Conservation (phyloP, 371 early-diverging fungal genomes). For the Basidiobolus meristosporus region DNA sequence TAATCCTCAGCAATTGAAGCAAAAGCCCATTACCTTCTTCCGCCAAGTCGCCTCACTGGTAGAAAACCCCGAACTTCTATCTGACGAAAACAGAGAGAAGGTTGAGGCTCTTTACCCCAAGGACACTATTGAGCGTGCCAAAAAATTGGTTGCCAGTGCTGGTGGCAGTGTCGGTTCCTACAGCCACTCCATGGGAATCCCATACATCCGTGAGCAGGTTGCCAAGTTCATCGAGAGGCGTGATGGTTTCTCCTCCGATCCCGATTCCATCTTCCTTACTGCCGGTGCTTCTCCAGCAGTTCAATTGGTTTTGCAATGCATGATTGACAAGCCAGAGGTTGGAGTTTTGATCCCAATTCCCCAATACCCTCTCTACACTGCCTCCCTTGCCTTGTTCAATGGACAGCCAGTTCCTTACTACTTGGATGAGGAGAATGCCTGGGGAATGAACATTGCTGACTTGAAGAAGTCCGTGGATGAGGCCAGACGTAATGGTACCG, state of each 20-base stretch:
- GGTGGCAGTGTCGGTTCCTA: slow-evolving; percentile 80
- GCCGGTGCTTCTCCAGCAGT: slow-evolving; percentile 83
- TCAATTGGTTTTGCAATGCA: slow-evolving; percentile 62
- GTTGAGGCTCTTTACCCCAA: slow-evolving; percentile 43
- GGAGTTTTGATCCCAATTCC: slow-evolving; percentile 97
- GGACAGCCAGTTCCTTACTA: slow-evolving; percentile 82
- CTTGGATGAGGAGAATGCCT: slow-evolving; percentile 64
- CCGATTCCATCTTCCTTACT: slow-evolving; percentile 78
- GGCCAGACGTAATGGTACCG: slow-evolving; percentile 46
- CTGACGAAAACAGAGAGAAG: slow-evolving; percentile 22
- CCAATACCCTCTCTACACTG: slow-evolving; percentile 96
- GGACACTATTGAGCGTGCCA: slow-evolving; percentile 79
- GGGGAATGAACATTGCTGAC: slow-evolving; percentile 54
- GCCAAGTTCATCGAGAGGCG: slow-evolving; percentile 65
- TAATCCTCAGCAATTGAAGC: no score
- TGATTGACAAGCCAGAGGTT: slow-evolving; percentile 54
- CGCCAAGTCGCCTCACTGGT: slow-evolving; percentile 63
- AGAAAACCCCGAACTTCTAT: slow-evolving; percentile 70
- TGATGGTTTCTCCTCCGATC: slow-evolving; percentile 69
- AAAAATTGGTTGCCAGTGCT: slow-evolving; percentile 36
- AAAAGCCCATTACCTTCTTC: no score
- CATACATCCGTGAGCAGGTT: slow-evolving; percentile 60
- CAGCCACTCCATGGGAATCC: slow-evolving; percentile 76
- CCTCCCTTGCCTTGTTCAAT: slow-evolving; percentile 64
- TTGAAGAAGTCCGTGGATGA: slow-evolving; percentile 33